phyloP scores from a whole-genome alignment of 169 alveolate species.

The Plasmodium sp. region DNA sequence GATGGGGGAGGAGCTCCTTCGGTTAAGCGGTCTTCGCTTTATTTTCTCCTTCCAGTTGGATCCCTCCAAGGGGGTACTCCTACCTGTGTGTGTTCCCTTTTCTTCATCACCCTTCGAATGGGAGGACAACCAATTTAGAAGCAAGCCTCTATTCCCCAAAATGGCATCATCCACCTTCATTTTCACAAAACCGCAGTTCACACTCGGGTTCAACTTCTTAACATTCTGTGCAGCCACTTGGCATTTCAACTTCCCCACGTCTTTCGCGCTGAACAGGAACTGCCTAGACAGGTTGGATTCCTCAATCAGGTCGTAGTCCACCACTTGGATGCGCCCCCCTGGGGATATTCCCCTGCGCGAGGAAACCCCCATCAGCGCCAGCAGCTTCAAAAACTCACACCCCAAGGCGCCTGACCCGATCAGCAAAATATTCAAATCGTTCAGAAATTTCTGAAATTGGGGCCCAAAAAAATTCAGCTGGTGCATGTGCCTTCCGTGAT shows the following conservation, averaged over 20 bases:
- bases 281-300: conserved; percentile 97
- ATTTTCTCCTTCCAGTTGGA: background rate
- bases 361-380: conserved; percentile 97
- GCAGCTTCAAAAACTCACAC: conserved; percentile 97
- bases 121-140: background rate
- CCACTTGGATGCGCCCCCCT: conserved; percentile 91
- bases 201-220: conserved; percentile 30
- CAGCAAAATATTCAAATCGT: conserved; percentile 76
- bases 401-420: conserved; percentile 99
- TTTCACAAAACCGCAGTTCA: conserved; percentile 29
- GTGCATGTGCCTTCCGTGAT: conserved; percentile 65
- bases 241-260: conserved; percentile 55
- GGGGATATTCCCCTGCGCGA: conserved; percentile 47
- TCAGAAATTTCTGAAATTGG: conserved; percentile 46
- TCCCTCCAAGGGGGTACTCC: background rate
- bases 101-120: background rate
- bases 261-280: conserved; percentile 90
- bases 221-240: conserved; percentile 60
- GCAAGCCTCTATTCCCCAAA: background rate
- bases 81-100: background rate
- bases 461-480: conserved; percentile 62
- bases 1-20: background rate
- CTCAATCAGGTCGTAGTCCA: conserved; percentile 98
- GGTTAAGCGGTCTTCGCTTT: background rate
- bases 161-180: conserved; percentile 47